Evolutionary conservation across 768 basidiomycete genomes (phyloP).

Genomic region (Hericium erinaceus): DNA sequence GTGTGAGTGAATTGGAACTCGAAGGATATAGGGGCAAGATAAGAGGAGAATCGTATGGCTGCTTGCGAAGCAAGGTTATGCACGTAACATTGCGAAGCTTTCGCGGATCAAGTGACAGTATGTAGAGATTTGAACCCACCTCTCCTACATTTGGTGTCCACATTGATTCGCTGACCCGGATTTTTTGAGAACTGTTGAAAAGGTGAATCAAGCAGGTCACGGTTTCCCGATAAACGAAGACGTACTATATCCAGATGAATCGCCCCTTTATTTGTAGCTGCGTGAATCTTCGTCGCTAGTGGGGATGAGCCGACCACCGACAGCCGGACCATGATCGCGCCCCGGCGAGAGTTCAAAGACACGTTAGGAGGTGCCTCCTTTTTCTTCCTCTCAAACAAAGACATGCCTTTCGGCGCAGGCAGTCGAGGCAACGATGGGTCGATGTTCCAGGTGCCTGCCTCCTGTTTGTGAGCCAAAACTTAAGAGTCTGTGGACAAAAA

Average conservation of each 20-base stretch:
- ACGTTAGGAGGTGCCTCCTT: conserved; percentile 1
- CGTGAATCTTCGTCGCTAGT: conserved; percentile 5
- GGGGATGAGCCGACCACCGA: conserved; percentile 2
- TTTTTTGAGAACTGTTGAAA: not conserved
- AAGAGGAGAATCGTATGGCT: not conserved
- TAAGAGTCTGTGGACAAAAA: not conserved
- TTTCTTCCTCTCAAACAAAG: not conserved
- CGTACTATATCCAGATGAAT: conserved; percentile 8
- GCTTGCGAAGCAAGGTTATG: not conserved
- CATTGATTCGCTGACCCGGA: not conserved
- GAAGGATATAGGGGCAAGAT: no score
- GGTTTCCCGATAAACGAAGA: not conserved
- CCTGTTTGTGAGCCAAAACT: not conserved
- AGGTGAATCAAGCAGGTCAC: not conserved
- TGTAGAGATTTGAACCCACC: not conserved
- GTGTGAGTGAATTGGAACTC: not conserved
- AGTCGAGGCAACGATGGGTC: not conserved
- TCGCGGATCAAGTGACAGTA: not conserved
- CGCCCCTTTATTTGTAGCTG: conserved; percentile 3
- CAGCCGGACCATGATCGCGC: conserved; percentile 2
- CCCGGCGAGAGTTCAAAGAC: conserved; percentile 4
- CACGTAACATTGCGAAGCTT: not conserved
- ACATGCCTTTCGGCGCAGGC: not conserved
- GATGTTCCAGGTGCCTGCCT: not conserved
- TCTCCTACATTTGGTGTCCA: not conserved